Conservation (phyloP, 768 basidiomycete genomes). For the Rhodotorula graminis region DNA sequence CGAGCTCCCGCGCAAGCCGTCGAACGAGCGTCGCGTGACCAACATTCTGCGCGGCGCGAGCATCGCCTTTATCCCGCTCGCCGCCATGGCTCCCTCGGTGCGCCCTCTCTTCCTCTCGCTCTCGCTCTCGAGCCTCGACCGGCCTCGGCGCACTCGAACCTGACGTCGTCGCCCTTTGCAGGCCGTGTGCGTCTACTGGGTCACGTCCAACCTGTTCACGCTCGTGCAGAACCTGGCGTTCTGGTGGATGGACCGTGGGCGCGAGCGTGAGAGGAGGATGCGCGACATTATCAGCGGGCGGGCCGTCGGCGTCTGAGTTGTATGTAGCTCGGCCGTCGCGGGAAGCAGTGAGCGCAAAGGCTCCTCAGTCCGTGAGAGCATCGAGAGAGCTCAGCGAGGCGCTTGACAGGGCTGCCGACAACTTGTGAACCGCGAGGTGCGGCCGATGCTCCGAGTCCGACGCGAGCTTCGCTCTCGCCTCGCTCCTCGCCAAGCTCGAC, state of each 20-base stretch:
- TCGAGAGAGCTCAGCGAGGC: no score
- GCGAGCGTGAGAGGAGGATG: slow-evolving; percentile 8
- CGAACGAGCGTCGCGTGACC: slow-evolving; percentile 27
- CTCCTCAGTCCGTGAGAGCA: no score
- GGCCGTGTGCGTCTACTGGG: slow-evolving; percentile 49
- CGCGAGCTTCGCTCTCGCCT: no score
- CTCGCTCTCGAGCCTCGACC: no score
- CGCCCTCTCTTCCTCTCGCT: slow-evolving; percentile 28
- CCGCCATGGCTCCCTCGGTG: slow-evolving; percentile 46
- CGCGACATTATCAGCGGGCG: slow-evolving; percentile 8
- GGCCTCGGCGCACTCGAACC: no score
- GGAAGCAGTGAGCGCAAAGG: no score
- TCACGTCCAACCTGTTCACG: slow-evolving; percentile 46
- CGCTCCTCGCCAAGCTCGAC: no score
- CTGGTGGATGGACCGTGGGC: slow-evolving; percentile 20
- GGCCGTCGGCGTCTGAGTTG: not conserved
- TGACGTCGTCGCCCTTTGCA: slow-evolving; percentile 7
- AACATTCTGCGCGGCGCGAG: slow-evolving; percentile 45
- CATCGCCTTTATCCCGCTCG: slow-evolving; percentile 46
- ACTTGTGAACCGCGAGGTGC: no score
- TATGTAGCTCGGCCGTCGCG: no score
- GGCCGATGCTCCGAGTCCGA: no score
- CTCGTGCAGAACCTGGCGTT: slow-evolving; percentile 45
- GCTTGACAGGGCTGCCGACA: no score
- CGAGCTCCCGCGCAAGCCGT: slow-evolving; percentile 1